Base-by-base conservation (phyloP, 2,329 filamentous ascomycete genomes). In the Dryadomyces sulphureus region DNA sequence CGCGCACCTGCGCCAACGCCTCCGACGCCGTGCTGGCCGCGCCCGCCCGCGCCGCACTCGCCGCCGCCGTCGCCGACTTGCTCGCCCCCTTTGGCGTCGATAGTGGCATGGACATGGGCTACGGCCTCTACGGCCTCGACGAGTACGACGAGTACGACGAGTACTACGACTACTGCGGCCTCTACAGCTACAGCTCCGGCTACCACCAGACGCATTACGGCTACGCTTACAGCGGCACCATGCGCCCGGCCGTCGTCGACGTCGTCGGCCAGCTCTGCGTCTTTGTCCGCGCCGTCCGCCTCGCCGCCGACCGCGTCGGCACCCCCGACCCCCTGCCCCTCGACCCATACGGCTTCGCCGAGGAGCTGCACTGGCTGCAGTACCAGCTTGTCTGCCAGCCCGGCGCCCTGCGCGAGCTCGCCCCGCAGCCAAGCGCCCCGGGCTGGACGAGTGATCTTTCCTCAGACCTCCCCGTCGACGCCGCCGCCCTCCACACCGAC, bases 301-400 rank as follows among this genome's bases (percentile, higher is more conserved):
- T 53, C 3, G 57, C 58, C 9, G 1, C 35, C 39, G 19, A 55
- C 55, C 32, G 48, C 25, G 12, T 47, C 43, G 32, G 43, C 42
- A 46, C 47, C 8, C 12, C 47, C 25, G 38, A 43, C 8, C 42
- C 48, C 16, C 22, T 46, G 45, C 42, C 47, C 3, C 56, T 60
- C 35, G 59, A 62, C 38, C 59, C 59, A 0, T 51, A 57, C 44
- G 50, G 45, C 17, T 60, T 61, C 43, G 56, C 58, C 20, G 59
- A 60, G 24, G 59, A 61, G 48, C 56, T 56, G 49, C 54, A 58
- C 34, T 53, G 53, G 48, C 50, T 62, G 19, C 55, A 55, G 48
- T 48, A 59, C 46, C 49, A 50, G 38, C 54, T 63, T 2, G 52
- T 61, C 16, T 44, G 54, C 6, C 50, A 49, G n/a, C 59, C 60